Base-by-base conservation (phyloP, 495 filamentous ascomycete genomes). In the Articulospora tetracladia region DNA sequence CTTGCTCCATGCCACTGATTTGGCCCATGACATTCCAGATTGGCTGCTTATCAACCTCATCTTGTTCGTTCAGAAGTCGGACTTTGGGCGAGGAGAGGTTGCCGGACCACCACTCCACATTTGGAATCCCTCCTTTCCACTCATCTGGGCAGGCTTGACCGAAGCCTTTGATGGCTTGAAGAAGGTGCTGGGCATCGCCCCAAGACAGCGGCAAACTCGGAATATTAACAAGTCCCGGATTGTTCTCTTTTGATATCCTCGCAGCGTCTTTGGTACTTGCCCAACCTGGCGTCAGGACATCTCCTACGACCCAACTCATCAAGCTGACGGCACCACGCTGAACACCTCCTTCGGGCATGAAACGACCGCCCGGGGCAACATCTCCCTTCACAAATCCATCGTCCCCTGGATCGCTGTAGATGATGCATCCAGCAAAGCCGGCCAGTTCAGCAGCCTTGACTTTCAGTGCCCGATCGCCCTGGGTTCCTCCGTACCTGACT, bases 21-120 rank as follows among this genome's bases (percentile, higher is more conserved):
- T 82, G 79, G 23, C 89, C 94, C 52, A 94, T 80, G 0, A 97
- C 83, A 68, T 98, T 98, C 77, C 90, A 95, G 41, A 98, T 95
- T 6, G 87, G 83, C 66, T 93, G 89, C 65, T 87, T 79, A 48
- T 92, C 84, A 17, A 83, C 77, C 66, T 96, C 92, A 63, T 95
- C 92, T 63, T 96, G 91, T 46, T 90, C 73, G 67, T 98, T 98
- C 71, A 86, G 80, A n/a, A 98, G 80, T 50, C 88, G 84, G 25
- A 98, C 88, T 20, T 79, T 78, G 1, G 92, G 91, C 20, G 92
- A 93, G 0, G 78, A 82, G 2, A 75, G 68, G 68, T 91, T 84
- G 19, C 94, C 94, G 2, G 92, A 88, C 89, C 89, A 97, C 53
- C 87, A 79, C 49, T 78, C 76, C 7, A 92, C 77, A 23, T 87